Evolutionary conservation across 202 grass and related monocot genomes (phyloP).

Genomic region (Setaria italica): DNA sequence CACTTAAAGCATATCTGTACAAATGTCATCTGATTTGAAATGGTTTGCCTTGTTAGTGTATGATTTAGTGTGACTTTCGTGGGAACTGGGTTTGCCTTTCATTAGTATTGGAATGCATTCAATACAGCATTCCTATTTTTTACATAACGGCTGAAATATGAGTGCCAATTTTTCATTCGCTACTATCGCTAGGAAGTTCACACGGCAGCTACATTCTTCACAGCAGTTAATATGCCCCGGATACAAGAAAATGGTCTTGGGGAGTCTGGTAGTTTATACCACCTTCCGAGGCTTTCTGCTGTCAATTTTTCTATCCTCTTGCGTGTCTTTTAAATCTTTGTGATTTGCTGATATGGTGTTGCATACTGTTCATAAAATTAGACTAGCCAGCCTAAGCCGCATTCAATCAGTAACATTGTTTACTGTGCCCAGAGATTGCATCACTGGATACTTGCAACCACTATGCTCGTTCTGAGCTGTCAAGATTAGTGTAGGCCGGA

Average conservation of each 20-base stretch:
- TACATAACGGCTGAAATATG: neutral
- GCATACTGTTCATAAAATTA: neutral
- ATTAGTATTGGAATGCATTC: neutral
- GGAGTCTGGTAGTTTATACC: neutral
- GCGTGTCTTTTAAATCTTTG: neutral
- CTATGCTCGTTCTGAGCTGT: neutral
- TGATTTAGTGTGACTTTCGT: neutral
- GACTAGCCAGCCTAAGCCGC: no score
- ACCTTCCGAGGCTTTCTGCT: neutral
- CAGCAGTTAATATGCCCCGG: neutral
- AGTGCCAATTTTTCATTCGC: neutral
- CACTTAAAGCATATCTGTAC: neutral
- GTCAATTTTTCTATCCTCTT: neutral
- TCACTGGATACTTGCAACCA: neutral
- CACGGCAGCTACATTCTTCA: neutral
- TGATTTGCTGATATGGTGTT: neutral
- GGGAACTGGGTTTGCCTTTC: neutral
- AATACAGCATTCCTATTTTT: neutral
- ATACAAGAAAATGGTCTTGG: neutral
- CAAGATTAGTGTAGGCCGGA: conserved; percentile 2
- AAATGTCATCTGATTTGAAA: neutral
- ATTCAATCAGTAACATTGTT: neutral
- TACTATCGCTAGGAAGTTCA: neutral
- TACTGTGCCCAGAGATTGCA: neutral
- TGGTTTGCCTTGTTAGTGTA: neutral